Base-by-base conservation (phyloP, 768 basidiomycete genomes). In the Macrolepiota fuliginosa region DNA sequence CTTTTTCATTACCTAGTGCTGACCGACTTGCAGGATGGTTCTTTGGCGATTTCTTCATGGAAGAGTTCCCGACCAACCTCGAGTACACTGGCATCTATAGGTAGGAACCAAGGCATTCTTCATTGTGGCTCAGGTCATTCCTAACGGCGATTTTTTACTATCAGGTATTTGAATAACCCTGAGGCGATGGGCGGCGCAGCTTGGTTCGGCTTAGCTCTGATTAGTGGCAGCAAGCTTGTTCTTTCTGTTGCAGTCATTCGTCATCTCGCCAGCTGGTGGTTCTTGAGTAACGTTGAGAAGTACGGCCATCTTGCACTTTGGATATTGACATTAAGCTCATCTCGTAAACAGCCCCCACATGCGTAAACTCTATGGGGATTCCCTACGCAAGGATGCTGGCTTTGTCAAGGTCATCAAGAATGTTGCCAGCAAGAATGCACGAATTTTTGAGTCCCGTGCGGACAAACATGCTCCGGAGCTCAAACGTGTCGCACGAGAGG, bases 11-110 rank as follows among this genome's bases (percentile, higher is more conserved):
- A 19, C 29, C 50, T 27, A 35, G 27, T 54, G 54, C 39, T 54
- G 53, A 17, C 53, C 57, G 32, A 27, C 13, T 49, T 19, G 27
- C 27, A 94, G 93, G 97, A 25, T 99, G 97, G 97, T 96, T 98
- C 76, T 99, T 97, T 67, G 95, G 94, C 24, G 94, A 96, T 74
- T 96, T 96, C 77, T 96, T 96, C 80, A 90, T 96, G 76, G 93
- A 96, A 68, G 90, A 94, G 64, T 96, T 92, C 73, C 94, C 96
- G 3, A 77, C 90, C 0, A 86, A 92, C 63, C 78, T 98, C 9
- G 94, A 96, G 62, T 98, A 98, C 72, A 96, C 94, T 56, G 97
- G 97, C 35, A 98, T 99, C 66, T 99, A 96, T 76, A 87, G 96
- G 87, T 94, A 68, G 10, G 61, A 45, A 54, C 35, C 58, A 9